Evolutionary conservation across 768 basidiomycete genomes (phyloP).

Genomic region (Amanita fuliginea): DNA sequence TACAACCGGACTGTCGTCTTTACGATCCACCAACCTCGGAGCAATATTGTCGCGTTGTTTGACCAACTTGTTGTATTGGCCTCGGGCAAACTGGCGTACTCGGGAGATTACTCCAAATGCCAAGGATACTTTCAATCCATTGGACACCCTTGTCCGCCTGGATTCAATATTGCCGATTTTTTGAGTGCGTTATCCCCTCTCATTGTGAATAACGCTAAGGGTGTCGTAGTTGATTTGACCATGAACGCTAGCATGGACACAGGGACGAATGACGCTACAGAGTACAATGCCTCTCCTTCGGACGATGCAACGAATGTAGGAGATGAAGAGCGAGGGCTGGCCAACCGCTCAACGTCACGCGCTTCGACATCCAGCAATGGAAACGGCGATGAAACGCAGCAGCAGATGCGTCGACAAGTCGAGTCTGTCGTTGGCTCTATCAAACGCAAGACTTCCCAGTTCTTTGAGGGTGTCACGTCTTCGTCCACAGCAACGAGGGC

Average conservation of each 20-base stretch:
- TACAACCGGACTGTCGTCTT: constrained; percentile 95
- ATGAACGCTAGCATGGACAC: constrained; percentile 41
- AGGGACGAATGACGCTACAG: constrained; percentile 24
- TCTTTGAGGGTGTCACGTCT: constrained; percentile 47
- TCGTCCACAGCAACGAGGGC: constrained; percentile 12
- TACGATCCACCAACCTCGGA: constrained; percentile 96
- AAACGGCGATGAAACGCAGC: constrained; percentile 37
- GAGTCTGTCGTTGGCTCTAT: constrained; percentile 35
- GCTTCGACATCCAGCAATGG: constrained; percentile 17
- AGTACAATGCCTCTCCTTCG: constrained; percentile 21
- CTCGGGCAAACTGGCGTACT: constrained; percentile 75
- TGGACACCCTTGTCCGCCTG: constrained; percentile 78
- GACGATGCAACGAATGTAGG: constrained; percentile 32
- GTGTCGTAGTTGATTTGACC: constrained; percentile 53
- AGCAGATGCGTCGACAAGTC: constrained; percentile 30
- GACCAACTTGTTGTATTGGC: constrained; percentile 86
- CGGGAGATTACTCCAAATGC: constrained; percentile 65
- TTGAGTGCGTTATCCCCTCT: constrained; percentile 52
- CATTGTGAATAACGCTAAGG: not conserved
- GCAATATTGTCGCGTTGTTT: constrained; percentile 94
- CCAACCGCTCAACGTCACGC: constrained; percentile 18
- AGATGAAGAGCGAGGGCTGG: constrained; percentile 65
- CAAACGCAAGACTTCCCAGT: constrained; percentile 63
- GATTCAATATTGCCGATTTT: constrained; percentile 96
- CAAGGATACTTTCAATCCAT: constrained; percentile 73